Base-by-base conservation (phyloP, 140 eudicot genomes). In the Senecio squalidus region DNA sequence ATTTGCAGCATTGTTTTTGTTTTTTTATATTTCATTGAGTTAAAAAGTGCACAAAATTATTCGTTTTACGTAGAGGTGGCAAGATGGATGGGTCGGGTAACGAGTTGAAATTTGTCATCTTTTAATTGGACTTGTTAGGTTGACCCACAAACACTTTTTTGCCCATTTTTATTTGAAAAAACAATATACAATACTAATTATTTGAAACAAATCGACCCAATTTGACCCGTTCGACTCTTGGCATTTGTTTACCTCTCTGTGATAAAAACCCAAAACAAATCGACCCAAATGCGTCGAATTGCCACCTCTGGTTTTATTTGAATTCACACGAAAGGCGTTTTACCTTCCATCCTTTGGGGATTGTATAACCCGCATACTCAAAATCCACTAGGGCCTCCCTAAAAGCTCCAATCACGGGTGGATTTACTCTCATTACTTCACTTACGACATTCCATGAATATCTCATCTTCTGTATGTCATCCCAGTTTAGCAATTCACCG, bases 291-390 rank as follows among this genome's bases (percentile, higher is more conserved):
- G 14, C 14, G 21, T 61, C 11, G 26, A 34, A 38, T 3, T 23
- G 38, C 1, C 0, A 4, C 17, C 25, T 23, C 44, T 8, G n/a
- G 14, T n/a, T 30, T 47, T 47, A 47, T 47, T n/a, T n/a, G n/a
- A 10, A 26, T n/a, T 18, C 54, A 18, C 54, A 9, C 21, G 16
- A 41, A n/a, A 6, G 13, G 11, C 9, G 9, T 30, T 20, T 39
- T 66, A 85, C 89, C 89, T 81, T 81, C 84, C 89, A 85, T 56
- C 94, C 94, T 63, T 70, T 78, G 45, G 89, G 94, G 26, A 85
- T 81, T 36, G 73, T 71, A 13, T 74, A 85, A 59, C 86, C 86
- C 0, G 77, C 89, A 25, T 78, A 85, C n/a, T 51, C 76, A 21
- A 85, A 71, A 64, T 81, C 89, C 17, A 74, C 74, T 0, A 85